phyloP scores from a whole-genome alignment of 2,329 filamentous ascomycete species.

The Didymosphaeria variabile region DNA sequence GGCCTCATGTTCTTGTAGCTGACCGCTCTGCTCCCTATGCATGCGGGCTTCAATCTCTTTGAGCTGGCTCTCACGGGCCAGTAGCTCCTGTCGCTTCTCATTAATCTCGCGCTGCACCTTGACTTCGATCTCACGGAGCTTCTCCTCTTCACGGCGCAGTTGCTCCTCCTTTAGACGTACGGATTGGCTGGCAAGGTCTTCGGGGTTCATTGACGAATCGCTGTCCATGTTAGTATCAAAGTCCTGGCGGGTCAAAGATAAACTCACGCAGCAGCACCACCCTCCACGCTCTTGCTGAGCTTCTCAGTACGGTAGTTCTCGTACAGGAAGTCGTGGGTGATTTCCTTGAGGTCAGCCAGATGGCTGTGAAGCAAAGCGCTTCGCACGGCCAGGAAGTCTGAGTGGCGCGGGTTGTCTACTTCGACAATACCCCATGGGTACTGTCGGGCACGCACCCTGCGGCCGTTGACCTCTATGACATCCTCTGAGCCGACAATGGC shows the following conservation, averaged over 20 bases:
- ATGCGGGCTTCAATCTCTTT: slow-evolving; percentile 98
- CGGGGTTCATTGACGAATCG: slow-evolving; percentile 95
- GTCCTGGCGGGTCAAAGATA: background rate
- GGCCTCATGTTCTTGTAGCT: slow-evolving; percentile 43
- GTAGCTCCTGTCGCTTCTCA: slow-evolving; percentile 97
- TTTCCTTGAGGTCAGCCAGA: slow-evolving; percentile 97
- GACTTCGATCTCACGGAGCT: slow-evolving; percentile 98
- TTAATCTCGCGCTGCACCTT: slow-evolving; percentile 99
- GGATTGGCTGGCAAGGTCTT: slow-evolving; percentile 95
- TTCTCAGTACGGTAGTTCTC: slow-evolving; percentile 99
- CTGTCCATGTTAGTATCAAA: slow-evolving; percentile 46
- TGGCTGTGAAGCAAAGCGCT: slow-evolving; percentile 97
- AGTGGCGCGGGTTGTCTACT: slow-evolving; percentile 98
- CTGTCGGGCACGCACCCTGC: slow-evolving; percentile 91
- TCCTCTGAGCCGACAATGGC: slow-evolving; percentile 99
- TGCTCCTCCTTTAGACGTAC: slow-evolving; percentile 99
- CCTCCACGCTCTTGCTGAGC: slow-evolving; percentile 98
- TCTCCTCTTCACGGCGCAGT: slow-evolving; percentile 98
- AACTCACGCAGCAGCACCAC: slow-evolving; percentile 85
- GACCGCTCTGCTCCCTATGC: slow-evolving; percentile 78
- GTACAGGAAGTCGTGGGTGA: slow-evolving; percentile 99
- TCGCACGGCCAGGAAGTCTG: slow-evolving; percentile 96
- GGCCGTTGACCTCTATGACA: slow-evolving; percentile 89
- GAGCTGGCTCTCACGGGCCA: slow-evolving; percentile 97
- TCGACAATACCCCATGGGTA: slow-evolving; percentile 99